phyloP scores from a whole-genome alignment of 2,329 filamentous ascomycete species.

The Arthrobotrys iridis region DNA sequence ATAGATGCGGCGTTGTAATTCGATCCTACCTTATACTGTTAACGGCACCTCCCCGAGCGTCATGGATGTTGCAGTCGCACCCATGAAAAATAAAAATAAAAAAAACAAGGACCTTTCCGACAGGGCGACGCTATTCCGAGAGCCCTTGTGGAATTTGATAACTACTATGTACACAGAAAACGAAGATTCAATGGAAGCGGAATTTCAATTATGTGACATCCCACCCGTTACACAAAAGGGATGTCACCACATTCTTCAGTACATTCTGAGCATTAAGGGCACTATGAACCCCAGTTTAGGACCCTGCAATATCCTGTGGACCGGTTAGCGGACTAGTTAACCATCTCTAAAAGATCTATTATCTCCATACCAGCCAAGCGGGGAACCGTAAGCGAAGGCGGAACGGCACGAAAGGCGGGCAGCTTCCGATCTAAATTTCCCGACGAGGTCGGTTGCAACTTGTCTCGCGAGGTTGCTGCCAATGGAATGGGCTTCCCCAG shows the following conservation, averaged over 20 bases:
- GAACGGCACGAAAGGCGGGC: slow-evolving; percentile 13
- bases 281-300: background rate
- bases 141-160: background rate
- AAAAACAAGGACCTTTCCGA: background rate
- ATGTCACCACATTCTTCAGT: slow-evolving; percentile 14
- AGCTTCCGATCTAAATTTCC: background rate
- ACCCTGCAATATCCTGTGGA: too few species aligned
- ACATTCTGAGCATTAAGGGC: background rate
- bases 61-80: background rate
- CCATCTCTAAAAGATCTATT: too few species aligned
- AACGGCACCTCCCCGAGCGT: background rate
- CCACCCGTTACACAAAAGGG: background rate
- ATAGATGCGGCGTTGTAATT: background rate
- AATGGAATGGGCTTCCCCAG: slow-evolving; percentile 5
- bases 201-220: background rate
- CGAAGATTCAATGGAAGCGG: background rate
- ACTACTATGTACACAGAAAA: background rate
- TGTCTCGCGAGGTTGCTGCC: too few species aligned
- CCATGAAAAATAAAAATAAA: background rate
- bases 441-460: slow-evolving; percentile 15
- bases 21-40: background rate
- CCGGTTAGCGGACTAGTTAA: background rate
- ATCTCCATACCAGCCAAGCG: background rate
- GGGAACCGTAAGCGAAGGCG: slow-evolving; percentile 20
- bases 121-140: background rate